Percentiles rank a stretch among this genome's conserved stretches.
Evolutionary conservation across 495 filamentous ascomycete genomes (phyloP).

Genomic region (Penicillium paradoxum): DNA sequence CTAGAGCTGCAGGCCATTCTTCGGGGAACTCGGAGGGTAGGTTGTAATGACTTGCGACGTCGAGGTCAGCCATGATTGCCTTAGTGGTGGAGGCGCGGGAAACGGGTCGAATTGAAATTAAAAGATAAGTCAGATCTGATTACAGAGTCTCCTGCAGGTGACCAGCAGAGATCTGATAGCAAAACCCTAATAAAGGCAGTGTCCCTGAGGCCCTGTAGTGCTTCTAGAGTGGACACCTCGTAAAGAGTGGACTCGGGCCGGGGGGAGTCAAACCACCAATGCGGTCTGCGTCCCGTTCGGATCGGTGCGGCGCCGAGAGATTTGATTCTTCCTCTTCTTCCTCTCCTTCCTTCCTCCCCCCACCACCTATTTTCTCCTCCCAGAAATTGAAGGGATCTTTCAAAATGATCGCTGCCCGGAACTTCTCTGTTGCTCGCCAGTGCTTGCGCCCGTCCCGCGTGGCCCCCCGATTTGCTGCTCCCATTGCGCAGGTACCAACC

Average conservation of each 20-base stretch:
- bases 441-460: slow-evolving; percentile 49
- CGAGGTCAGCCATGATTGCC: slow-evolving; percentile 58
- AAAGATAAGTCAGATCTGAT: not conserved
- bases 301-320: slow-evolving; percentile 39
- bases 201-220: slow-evolving; percentile 19
- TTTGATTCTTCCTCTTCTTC: slow-evolving; percentile 26
- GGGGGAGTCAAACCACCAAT: slow-evolving; percentile 26
- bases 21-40: slow-evolving; percentile 72
- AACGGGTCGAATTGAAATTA: slow-evolving; percentile 10
- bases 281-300: slow-evolving; percentile 34
- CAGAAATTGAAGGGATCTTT: slow-evolving; percentile 24
- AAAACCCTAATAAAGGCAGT: not conserved
- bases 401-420: slow-evolving; percentile 57
- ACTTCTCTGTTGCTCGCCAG: slow-evolving; percentile 52
- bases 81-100: slow-evolving; percentile 6
- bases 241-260: slow-evolving; percentile 26
- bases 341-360: slow-evolving; percentile 25
- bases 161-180: not conserved
- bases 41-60: slow-evolving; percentile 84
- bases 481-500: slow-evolving; percentile 48
- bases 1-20: slow-evolving; percentile 82
- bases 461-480: slow-evolving; percentile 42
- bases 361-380: slow-evolving; percentile 9
- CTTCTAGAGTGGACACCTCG: slow-evolving; percentile 18
- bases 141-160: slow-evolving; percentile 5